Conservation (phyloP, 1,284 basidiomycete species). For the Caloboletus firmus region DNA sequence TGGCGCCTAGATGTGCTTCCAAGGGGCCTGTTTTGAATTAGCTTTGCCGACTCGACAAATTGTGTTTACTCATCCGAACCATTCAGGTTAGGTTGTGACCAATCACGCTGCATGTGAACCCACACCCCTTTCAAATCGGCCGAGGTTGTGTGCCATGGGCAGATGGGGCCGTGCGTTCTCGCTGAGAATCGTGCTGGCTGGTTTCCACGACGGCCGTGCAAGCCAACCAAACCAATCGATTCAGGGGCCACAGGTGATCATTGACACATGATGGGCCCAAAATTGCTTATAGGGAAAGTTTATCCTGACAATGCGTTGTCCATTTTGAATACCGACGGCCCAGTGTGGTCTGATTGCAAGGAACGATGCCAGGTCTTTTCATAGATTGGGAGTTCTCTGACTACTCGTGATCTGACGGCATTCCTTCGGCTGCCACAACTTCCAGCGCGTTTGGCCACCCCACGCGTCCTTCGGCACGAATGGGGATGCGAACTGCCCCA, state of each 20-base stretch:
- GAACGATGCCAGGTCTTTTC: background rate
- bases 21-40: slow-evolving; percentile 3
- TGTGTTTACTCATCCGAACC: slow-evolving; percentile 4
- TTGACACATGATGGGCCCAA: background rate
- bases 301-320: slow-evolving; percentile 6
- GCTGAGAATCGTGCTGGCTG: background rate
- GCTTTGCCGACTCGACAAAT: slow-evolving; percentile 1
- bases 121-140: slow-evolving; percentile 3
- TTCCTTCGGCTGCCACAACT: slow-evolving; percentile 2
- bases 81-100: slow-evolving; percentile 8
- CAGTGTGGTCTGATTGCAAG: slow-evolving; percentile 8
- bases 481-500: background rate
- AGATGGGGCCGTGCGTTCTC: background rate
- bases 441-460: background rate
- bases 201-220: slow-evolving; percentile 19
- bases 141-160: background rate
- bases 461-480: background rate
- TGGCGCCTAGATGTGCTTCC: slow-evolving; percentile 8
- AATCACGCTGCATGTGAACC: background rate
- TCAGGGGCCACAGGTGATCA: background rate
- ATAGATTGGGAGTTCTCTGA: background rate
- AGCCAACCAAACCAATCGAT: background rate
- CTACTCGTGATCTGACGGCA: background rate
- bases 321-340: background rate
- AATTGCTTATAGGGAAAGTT: no score